Evolutionary conservation across 306 rosid species (phyloP), one percentile per base, ranked within the genome.

Genomic region (Citrullus mucosospermus): DNA sequence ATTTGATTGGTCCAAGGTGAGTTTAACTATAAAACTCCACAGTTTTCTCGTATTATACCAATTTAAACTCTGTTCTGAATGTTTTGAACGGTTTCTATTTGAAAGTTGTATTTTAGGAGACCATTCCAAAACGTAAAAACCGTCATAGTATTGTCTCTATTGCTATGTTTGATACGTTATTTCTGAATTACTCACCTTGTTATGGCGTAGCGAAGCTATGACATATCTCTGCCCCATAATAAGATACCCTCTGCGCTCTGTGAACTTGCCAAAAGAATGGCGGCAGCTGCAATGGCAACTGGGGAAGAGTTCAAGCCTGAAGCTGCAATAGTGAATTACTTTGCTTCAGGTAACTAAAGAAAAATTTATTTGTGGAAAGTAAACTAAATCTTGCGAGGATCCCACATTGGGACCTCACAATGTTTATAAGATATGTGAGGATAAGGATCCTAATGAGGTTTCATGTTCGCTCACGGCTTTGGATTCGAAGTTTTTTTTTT

Each of bases 271-370:
- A 92, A 89, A 91, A 82, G 80, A 79, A 81, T 95, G 85, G 96
- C 99, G 34, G 88, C 85, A 55, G 92, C 96, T 65, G 99, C 99
- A 82, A 78, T 95, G 86, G 93, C 97, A 28, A 73, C 62, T 16
- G 96, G 90, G 44, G 92, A 86, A 87, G 97, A 88, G 60, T 95
- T 91, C 88, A 88, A 83, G 78, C 97, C 97, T 71, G 99, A 95
- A 86, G 99, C 89, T 59, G 96, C 99, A 79, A 95, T 95, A 73
- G 97, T 92, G 68, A 95, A 92, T 81, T 95, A 95, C 88, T 95
- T 95, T 57, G 90, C 91, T 38, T 85, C 80, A 59, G 98, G 98
- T 92, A 86, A 74, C 54, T 16, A 32, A 12, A 77, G 38, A 0
- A n/a, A 73, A 18, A 25, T 10, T 55, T 56, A 36, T 75, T 53